Evolutionary conservation across 768 basidiomycete species (phyloP).

Genomic region (Tremella yokohamensis): DNA sequence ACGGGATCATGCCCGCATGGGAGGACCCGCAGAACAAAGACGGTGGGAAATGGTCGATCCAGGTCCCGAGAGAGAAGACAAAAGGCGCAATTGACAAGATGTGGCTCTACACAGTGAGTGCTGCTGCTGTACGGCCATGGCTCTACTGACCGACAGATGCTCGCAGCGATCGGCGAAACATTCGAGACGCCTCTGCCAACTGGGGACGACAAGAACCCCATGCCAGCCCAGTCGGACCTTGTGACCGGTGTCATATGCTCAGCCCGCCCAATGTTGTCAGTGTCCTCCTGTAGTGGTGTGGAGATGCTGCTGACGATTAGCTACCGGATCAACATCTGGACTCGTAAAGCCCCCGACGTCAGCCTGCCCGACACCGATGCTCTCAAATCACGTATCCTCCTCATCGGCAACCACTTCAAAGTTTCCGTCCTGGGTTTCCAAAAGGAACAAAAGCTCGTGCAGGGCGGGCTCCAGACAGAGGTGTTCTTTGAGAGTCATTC

Average conservation of each 20-base stretch:
- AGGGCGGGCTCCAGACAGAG: constrained; percentile 85
- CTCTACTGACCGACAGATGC: constrained; percentile 64
- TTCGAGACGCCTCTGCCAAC: constrained; percentile 75
- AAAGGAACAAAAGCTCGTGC: constrained; percentile 65
- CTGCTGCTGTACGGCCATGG: neutral
- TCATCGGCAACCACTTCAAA: constrained; percentile 88
- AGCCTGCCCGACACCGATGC: constrained; percentile 51
- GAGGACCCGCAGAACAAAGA: constrained; percentile 94
- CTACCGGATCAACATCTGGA: constrained; percentile 98
- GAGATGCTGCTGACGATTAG: constrained; percentile 63
- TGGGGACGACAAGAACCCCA: constrained; percentile 19
- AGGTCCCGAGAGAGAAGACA: constrained; percentile 94
- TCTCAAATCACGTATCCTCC: constrained; percentile 75
- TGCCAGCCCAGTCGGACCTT: constrained; percentile 57
- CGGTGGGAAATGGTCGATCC: constrained; percentile 98
- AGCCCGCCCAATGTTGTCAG: constrained; percentile 63
- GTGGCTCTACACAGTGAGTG: constrained; percentile 92
- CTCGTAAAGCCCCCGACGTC: constrained; percentile 66
- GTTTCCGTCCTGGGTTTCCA: constrained; percentile 75
- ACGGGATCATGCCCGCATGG: constrained; percentile 95
- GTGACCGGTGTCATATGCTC: constrained; percentile 92
- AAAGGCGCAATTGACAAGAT: constrained; percentile 77
- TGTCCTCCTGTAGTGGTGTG: no score
- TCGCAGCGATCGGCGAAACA: constrained; percentile 98
- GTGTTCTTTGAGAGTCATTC: constrained; percentile 84